Percentiles rank a stretch among this genome's conserved stretches.
Evolutionary conservation across 2,329 filamentous ascomycete genomes (phyloP).

Genomic region (Stemphylium beticola): DNA sequence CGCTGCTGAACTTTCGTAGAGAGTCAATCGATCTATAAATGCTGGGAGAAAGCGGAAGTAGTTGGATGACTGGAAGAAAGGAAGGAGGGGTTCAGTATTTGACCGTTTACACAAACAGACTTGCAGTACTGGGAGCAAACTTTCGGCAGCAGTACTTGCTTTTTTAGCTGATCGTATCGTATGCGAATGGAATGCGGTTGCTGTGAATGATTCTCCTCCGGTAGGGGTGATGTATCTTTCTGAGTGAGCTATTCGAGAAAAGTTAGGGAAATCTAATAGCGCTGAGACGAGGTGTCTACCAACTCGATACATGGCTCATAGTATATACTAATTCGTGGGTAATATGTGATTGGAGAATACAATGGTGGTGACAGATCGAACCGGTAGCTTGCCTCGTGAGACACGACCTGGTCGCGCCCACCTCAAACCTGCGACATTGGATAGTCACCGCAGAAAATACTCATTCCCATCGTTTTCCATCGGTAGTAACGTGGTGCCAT

Average conservation of each 20-base stretch:
- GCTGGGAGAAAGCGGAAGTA: neutral
- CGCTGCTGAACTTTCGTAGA: neutral
- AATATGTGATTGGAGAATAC: neutral
- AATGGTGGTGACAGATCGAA: conserved; percentile 20
- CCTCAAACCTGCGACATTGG: conserved; percentile 3
- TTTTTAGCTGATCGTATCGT: too few species aligned
- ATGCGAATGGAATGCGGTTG: neutral
- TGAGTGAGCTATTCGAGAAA: neutral
- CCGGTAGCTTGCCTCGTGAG: neutral
- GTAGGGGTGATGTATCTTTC: too few species aligned
- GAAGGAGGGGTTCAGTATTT: neutral
- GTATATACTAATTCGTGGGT: neutral
- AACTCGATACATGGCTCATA: neutral
- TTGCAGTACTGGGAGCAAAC: neutral
- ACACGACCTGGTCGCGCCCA: conserved; percentile 15
- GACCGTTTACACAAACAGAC: neutral
- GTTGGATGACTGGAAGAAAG: neutral
- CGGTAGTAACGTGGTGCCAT: neutral
- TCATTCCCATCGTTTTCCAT: neutral
- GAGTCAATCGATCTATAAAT: neutral
- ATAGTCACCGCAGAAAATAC: conserved; percentile 1
- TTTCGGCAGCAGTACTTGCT: too few species aligned
- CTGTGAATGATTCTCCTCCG: neutral
- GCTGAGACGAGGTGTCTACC: neutral
- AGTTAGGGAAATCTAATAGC: neutral